phyloP scores from a whole-genome alignment of 2,329 filamentous ascomycete species.

The Fusarium piperis region DNA sequence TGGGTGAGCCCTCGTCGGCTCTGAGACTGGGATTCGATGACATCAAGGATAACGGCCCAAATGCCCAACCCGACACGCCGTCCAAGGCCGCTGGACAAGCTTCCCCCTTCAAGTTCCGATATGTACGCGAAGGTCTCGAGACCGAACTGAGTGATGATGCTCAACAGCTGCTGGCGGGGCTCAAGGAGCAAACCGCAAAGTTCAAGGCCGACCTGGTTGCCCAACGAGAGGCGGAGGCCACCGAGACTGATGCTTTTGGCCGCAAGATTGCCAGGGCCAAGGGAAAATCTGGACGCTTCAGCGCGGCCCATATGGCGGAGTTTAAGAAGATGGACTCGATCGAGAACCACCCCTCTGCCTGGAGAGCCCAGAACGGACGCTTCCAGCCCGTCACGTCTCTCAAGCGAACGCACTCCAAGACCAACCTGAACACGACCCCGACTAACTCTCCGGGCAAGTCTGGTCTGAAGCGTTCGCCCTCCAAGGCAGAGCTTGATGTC shows the following conservation, averaged over 20 bases:
- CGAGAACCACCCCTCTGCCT: constrained; percentile 83
- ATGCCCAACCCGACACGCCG: constrained; percentile 66
- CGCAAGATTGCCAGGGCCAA: constrained; percentile 85
- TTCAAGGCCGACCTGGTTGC: constrained; percentile 76
- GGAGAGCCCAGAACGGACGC: constrained; percentile 67
- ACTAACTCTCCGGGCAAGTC: constrained; percentile 45
- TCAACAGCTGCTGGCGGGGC: constrained; percentile 69
- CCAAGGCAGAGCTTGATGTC: constrained; percentile 64
- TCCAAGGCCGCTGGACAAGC: constrained; percentile 66
- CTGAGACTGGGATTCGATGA: constrained; percentile 84
- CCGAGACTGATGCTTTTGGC: constrained; percentile 52
- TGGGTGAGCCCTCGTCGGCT: constrained; percentile 80
- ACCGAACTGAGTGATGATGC: constrained; percentile 69
- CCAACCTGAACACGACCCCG: constrained; percentile 51
- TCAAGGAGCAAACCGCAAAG: constrained; percentile 75
- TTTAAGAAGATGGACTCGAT: constrained; percentile 99
- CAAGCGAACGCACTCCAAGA: constrained; percentile 58
- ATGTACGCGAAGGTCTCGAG: constrained; percentile 64
- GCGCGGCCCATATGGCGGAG: constrained; percentile 83
- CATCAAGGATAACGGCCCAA: constrained; percentile 62
- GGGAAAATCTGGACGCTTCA: constrained; percentile 81
- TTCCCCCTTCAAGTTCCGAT: constrained; percentile 75
- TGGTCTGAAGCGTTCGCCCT: constrained; percentile 61
- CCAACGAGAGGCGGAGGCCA: constrained; percentile 65
- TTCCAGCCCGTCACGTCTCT: constrained; percentile 58